Conservation (phyloP, 306 rosid genomes). For the Argentina anserina region DNA sequence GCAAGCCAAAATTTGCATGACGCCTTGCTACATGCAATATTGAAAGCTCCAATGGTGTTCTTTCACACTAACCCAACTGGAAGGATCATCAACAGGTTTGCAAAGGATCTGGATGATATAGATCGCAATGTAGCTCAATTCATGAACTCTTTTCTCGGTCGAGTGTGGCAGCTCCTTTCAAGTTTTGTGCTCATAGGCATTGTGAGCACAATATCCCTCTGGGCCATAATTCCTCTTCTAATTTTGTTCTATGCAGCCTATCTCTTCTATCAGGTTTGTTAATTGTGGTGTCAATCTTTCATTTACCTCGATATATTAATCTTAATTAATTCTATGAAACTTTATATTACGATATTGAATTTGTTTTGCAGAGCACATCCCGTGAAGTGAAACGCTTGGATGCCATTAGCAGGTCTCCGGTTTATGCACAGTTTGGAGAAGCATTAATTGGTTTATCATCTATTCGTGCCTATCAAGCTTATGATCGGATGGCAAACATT, state of each 20-base stretch:
- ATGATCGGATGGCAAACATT: constrained; percentile 65
- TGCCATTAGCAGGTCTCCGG: constrained; percentile 81
- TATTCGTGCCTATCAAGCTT: constrained; percentile 78
- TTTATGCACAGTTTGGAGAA: constrained; percentile 94
- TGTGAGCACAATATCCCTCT: constrained; percentile 79
- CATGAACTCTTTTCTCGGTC: constrained; percentile 51
- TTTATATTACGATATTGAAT: not conserved
- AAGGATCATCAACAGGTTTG: constrained; percentile 82
- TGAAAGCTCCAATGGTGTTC: constrained; percentile 80
- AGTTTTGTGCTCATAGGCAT: constrained; percentile 78
- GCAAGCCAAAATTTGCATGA: constrained; percentile 74
- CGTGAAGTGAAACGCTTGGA: constrained; percentile 89
- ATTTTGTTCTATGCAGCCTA: constrained; percentile 73
- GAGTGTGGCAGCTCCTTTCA: constrained; percentile 78
- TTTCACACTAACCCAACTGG: constrained; percentile 90
- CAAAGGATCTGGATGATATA: constrained; percentile 74
- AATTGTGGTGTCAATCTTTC: not conserved
- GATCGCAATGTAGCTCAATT: constrained; percentile 54
- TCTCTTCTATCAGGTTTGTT: constrained; percentile 71
- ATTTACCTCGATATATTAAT: not conserved
- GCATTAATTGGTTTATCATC: constrained; percentile 73
- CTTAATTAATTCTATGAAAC: not conserved
- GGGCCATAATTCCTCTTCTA: constrained; percentile 87
- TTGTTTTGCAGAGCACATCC: constrained; percentile 54
- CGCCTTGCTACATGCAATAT: constrained; percentile 47